phyloP scores from a whole-genome alignment of 2,329 filamentous ascomycete genomes.

The Fusarium sarcochroum region DNA sequence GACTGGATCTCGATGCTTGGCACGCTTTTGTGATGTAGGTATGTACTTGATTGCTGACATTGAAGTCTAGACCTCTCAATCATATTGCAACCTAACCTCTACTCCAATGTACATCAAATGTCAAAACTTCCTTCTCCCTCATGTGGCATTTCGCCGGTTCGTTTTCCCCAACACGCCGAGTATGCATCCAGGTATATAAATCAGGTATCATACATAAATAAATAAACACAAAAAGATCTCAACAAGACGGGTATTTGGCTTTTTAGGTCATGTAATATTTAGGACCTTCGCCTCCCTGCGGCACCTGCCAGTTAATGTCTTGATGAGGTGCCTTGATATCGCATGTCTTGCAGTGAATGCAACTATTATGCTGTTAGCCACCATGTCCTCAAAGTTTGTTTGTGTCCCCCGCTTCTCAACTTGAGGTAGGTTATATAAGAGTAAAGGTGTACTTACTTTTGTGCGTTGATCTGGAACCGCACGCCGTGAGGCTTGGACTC shows the following conservation, averaged over 20 bases:
- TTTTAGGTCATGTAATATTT: slow-evolving; percentile 78
- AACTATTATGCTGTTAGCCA: slow-evolving; percentile 67
- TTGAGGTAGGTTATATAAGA: neutral
- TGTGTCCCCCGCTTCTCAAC: neutral
- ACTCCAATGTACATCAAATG: slow-evolving; percentile 41
- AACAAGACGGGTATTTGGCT: slow-evolving; percentile 7
- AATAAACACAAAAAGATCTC: slow-evolving; percentile 20
- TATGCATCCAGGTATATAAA: slow-evolving; percentile 45
- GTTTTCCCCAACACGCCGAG: slow-evolving; percentile 36
- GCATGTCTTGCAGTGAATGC: slow-evolving; percentile 99
- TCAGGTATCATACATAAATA: slow-evolving; percentile 48
- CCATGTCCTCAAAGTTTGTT: neutral
- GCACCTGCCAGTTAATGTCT: slow-evolving; percentile 97
- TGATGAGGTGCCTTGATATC: slow-evolving; percentile 98
- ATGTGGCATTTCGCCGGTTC: slow-evolving; percentile 14
- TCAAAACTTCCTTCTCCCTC: slow-evolving; percentile 29
- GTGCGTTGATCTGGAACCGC: slow-evolving; percentile 96
- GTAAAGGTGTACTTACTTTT: slow-evolving; percentile 81
- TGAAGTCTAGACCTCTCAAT: slow-evolving; percentile 8
- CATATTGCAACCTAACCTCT: slow-evolving; percentile 19
- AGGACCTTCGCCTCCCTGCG: slow-evolving; percentile 87
- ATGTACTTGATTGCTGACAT: neutral
- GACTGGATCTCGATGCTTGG: neutral
- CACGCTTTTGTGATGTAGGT: neutral
- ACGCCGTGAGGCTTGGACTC: slow-evolving; percentile 87